Evolutionary conservation across 2,329 filamentous ascomycete genomes (phyloP), one percentile per base, ranked within the genome.

Genomic region (Aspergillus piperis): DNA sequence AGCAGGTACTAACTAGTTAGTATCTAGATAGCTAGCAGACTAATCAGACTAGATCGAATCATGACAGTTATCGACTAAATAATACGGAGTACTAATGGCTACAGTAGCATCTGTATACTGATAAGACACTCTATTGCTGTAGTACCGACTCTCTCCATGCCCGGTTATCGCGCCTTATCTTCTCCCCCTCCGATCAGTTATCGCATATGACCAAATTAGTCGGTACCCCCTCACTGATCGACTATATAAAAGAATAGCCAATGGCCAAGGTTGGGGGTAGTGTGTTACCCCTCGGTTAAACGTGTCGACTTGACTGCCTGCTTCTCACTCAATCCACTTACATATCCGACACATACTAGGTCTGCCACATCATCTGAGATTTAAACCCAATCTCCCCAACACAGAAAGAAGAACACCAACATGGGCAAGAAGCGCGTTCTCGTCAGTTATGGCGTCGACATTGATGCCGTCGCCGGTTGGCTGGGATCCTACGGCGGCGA

Each of bases 391-490:
- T 36, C 5, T 13, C 32, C 4, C 32, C 11, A 36, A 6, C 11
- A 36, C 32, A 36, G 11, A 15, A 36, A 6, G 15, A 11, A 11
- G 5, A 36, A 13, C 11, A 13, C 11, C 27, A 61, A 49, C 39
- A 72, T 71, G 70, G 68, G 70, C 58, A 79, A 78, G 71, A 85
- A 84, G 65, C 77, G 82, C 54, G 80, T 86, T 52, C 80, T 85
- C 39, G 80, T 83, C 47, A 77, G 84, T 65, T 90, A 90, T 67
- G 87, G 88, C 2, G 86, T 91, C 23, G 89, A 92, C 62, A 87
- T 92, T 25, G 89, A 92, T 64, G 89, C 88, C n/a, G 87, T 91
- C 1, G 85, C 88, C 1, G 88, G 89, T 8, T 92, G 89, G 90
- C 79, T 92, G 0, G 89, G 89, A 0, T 89, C 86, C 0, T 92